phyloP scores from a whole-genome alignment of 495 filamentous ascomycete species.

The Neurospora discreta region DNA sequence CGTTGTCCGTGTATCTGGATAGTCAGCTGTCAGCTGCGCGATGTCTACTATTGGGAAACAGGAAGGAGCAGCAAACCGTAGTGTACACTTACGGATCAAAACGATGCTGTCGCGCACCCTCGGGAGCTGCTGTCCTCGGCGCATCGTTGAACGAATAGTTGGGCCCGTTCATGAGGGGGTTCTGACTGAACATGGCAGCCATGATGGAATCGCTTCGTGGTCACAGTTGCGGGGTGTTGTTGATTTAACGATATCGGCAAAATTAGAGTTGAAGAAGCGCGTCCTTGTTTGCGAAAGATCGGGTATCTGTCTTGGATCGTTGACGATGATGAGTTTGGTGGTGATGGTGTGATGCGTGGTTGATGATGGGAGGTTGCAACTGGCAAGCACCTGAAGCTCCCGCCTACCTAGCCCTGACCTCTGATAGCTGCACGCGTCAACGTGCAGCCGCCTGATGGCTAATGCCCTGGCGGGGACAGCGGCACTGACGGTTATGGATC shows the following conservation, averaged over 20 bases:
- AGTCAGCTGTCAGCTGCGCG: slow-evolving; percentile 5
- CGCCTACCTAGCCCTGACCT: neutral
- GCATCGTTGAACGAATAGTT: slow-evolving; percentile 48
- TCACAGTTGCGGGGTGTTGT: neutral
- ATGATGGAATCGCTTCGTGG: slow-evolving; percentile 14
- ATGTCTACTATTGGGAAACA: neutral
- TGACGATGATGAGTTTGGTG: neutral
- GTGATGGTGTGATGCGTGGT: neutral
- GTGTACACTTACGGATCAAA: slow-evolving; percentile 73
- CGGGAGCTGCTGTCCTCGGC: slow-evolving; percentile 30
- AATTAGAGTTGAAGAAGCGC: neutral
- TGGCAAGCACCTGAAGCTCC: neutral
- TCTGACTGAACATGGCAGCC: slow-evolving; percentile 52
- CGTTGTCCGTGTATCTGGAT: slow-evolving; percentile 92
- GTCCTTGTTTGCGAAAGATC: neutral
- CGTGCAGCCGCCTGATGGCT: neutral
- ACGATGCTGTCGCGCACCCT: slow-evolving; percentile 54
- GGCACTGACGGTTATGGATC: neutral
- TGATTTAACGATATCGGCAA: neutral
- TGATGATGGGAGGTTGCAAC: neutral
- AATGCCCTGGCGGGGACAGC: neutral
- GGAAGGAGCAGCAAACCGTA: neutral
- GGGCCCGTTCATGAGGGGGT: slow-evolving; percentile 48
- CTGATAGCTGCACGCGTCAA: neutral
- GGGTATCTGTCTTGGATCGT: neutral